These are phyloP conservation scores for Lasiodiplodia hormozganensis DNA, from an alignment of 2,329 filamentous ascomycete species.

Conservation along the genomic window DNA sequence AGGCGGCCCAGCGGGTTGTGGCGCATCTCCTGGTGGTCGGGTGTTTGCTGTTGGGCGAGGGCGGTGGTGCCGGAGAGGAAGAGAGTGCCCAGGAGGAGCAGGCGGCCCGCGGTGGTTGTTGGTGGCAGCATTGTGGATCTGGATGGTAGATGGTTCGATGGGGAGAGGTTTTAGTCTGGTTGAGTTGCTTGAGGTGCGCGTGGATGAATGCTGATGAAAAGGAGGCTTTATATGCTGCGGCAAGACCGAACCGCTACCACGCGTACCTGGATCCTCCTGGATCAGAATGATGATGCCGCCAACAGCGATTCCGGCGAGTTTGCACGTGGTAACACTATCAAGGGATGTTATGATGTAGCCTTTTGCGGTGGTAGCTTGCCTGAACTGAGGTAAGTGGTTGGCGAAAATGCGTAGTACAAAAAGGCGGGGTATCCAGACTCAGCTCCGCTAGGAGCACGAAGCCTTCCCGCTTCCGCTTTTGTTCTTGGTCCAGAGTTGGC, in stretches of 20 bases:
- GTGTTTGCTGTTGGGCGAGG: neutral
- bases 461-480: neutral
- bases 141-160: no score
- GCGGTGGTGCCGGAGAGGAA: neutral
- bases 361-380: neutral
- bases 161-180: neutral
- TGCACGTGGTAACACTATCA: neutral
- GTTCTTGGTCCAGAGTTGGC: neutral
- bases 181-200: neutral
- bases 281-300: neutral
- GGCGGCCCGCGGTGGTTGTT: neutral
- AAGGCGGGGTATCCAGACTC: neutral
- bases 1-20: neutral
- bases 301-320: neutral
- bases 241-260: neutral
- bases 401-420: neutral
- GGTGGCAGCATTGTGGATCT: neutral
- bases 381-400: neutral
- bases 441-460: neutral
- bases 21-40: neutral
- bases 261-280: neutral
- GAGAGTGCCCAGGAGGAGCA: neutral
- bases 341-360: neutral
- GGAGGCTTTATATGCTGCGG: neutral
- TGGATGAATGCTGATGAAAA: neutral